Percentiles rank a stretch among this genome's conserved stretches.
Conservation (phyloP, 495 filamentous ascomycete genomes). For the Aspergillus nanangensis region DNA sequence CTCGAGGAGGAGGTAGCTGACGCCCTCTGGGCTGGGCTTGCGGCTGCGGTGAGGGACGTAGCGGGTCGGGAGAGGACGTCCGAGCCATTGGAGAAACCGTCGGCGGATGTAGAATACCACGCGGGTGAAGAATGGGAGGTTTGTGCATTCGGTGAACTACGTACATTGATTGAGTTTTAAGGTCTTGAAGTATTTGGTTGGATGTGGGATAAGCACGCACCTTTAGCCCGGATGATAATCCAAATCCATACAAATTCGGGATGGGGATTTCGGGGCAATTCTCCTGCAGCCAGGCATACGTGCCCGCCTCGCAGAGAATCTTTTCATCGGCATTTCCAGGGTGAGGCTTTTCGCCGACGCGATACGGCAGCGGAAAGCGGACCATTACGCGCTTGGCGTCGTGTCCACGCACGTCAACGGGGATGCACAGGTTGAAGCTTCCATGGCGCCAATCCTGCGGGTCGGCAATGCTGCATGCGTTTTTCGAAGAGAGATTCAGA, state of each 20-base stretch:
- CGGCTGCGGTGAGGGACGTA: constrained; percentile 17
- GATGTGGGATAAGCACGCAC: constrained; percentile 6
- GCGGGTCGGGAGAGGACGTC: constrained; percentile 17
- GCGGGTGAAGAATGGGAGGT: constrained; percentile 20
- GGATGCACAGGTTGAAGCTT: constrained; percentile 33
- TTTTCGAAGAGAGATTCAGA: constrained; percentile 11
- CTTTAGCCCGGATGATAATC: constrained; percentile 22
- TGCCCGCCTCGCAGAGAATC: constrained; percentile 23
- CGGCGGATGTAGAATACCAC: constrained; percentile 20
- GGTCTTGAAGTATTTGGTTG: not conserved
- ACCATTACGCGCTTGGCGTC: constrained; percentile 17
- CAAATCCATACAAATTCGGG: constrained; percentile 33
- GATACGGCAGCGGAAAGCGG: constrained; percentile 30
- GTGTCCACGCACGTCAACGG: constrained; percentile 14
- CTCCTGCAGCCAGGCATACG: constrained; percentile 27
- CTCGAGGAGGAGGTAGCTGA: constrained; percentile 32
- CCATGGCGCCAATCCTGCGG: constrained; percentile 26
- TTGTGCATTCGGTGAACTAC: constrained; percentile 26
- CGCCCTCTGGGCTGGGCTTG: constrained; percentile 2
- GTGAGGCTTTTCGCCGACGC: constrained; percentile 22
- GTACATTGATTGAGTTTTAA: constrained; percentile 4
- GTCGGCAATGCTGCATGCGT: constrained; percentile 13
- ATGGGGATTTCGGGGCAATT: constrained; percentile 28
- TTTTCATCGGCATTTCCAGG: constrained; percentile 33
- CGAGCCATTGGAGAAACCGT: constrained; percentile 14